Conservation (phyloP, 192 early-diverging fungal genomes). For the Coemansia sp. region DNA sequence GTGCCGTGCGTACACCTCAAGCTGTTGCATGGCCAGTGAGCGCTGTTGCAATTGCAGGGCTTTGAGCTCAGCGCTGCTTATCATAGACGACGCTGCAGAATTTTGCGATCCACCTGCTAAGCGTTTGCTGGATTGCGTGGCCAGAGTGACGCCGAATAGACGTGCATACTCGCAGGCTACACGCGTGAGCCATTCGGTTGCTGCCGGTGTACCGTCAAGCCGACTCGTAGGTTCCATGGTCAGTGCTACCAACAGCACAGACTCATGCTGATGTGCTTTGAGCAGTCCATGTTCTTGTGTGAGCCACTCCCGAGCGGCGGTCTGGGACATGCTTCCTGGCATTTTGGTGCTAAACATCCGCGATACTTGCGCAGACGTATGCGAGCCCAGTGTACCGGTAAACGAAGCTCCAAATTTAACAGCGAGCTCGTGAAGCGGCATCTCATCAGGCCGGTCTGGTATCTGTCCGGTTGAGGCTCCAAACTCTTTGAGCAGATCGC, state of each 20-base stretch:
- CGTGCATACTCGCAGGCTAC: conserved; percentile 72
- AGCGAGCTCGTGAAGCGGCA: conserved; percentile 81
- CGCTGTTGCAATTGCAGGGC: conserved; percentile 70
- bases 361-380: conserved; percentile 71
- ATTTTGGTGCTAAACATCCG: conserved; percentile 88
- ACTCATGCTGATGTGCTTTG: conserved; percentile 71
- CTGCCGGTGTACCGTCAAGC: conserved; percentile 69
- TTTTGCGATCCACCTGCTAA: background rate
- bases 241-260: conserved; percentile 72
- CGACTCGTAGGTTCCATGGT: conserved; percentile 83
- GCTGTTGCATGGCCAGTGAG: conserved; percentile 69
- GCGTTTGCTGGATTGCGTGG: background rate
- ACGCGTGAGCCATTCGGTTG: conserved; percentile 74
- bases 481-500: conserved; percentile 93
- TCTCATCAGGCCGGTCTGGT: conserved; percentile 88
- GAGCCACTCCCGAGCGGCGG: conserved; percentile 63
- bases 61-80: conserved; percentile 87
- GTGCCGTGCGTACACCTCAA: conserved; percentile 79
- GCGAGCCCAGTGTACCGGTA: conserved; percentile 73
- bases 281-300: conserved; percentile 59
- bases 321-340: conserved; percentile 87
- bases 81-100: conserved; percentile 27
- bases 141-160: conserved; percentile 61
- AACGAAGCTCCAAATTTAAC: conserved; percentile 69
- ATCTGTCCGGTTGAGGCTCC: conserved; percentile 58